Evolutionary conservation across 805 yeast genomes (phyloP).

Genomic region (Wickerhamomyces xylosicus): DNA sequence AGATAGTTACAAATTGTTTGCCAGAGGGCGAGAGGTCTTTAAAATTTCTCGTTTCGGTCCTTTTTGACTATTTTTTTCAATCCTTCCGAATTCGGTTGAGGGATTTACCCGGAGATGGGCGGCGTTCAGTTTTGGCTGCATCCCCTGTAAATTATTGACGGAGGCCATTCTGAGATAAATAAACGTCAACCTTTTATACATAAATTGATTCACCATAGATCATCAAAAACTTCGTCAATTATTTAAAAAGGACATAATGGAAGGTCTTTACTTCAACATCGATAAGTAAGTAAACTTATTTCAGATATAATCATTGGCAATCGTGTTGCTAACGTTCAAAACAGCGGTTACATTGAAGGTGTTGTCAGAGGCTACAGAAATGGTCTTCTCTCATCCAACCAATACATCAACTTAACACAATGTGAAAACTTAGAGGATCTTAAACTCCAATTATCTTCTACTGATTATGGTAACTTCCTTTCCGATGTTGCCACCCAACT

Average conservation of each 20-base stretch:
- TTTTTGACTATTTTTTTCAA: too few relatives aligned
- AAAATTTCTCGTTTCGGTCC: too few relatives aligned
- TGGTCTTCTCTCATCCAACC: slow-evolving; percentile 67
- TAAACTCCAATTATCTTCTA: slow-evolving; percentile 86
- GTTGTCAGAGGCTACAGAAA: slow-evolving; percentile 89
- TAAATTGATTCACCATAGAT: neutral
- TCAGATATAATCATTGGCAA: neutral
- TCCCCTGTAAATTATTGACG: too few relatives aligned
- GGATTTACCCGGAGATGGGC: too few relatives aligned
- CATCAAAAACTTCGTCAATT: too few relatives aligned
- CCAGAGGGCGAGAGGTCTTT: too few relatives aligned
- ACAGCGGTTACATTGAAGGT: slow-evolving; percentile 80
- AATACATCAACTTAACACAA: slow-evolving; percentile 87
- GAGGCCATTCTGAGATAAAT: too few relatives aligned
- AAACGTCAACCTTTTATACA: neutral
- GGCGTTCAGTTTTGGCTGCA: too few relatives aligned
- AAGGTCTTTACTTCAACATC: slow-evolving; percentile 85
- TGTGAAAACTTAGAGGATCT: slow-evolving; percentile 93
- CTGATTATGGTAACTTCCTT: slow-evolving; percentile 90
- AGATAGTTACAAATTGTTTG: too few relatives aligned
- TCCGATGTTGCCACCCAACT: slow-evolving; percentile 76
- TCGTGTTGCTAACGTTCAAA: slow-evolving; percentile 14
- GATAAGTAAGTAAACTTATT: slow-evolving; percentile 31
- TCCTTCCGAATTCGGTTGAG: too few relatives aligned
- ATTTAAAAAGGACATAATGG: too few relatives aligned